Evolutionary conservation across 169 alveolate genomes (phyloP).

Genomic region (Eimeria necatrix): DNA sequence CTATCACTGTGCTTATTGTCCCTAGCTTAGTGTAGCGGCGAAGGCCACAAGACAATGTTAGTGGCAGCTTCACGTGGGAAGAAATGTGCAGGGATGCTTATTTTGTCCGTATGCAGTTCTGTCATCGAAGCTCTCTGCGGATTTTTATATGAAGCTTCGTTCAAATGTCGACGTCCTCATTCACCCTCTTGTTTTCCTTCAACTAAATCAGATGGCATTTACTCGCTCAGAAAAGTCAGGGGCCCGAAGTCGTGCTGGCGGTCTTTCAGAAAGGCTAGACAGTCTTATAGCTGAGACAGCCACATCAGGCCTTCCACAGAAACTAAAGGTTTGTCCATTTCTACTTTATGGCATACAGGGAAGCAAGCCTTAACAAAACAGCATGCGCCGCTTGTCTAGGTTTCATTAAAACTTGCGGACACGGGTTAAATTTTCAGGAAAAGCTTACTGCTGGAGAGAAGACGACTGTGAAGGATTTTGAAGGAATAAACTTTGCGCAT

Average conservation of each 20-base stretch:
- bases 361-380: not conserved
- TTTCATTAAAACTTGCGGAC: no score
- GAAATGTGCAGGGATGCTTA: not conserved
- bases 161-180: slow-evolving; percentile 7
- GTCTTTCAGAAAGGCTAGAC: slow-evolving; percentile 65
- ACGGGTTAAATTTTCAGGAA: slow-evolving; percentile 3
- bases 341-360: not conserved
- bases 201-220: slow-evolving; percentile 56
- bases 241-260: slow-evolving; percentile 59
- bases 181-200: slow-evolving; percentile 52
- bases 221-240: slow-evolving; percentile 62
- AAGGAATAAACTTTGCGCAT: slow-evolving; percentile 35
- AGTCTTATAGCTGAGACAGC: slow-evolving; percentile 34
- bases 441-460: slow-evolving; percentile 20
- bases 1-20: not conserved
- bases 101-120: slow-evolving; percentile 28
- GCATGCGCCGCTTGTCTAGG: no score
- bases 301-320: slow-evolving; percentile 65
- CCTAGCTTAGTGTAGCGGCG: not conserved
- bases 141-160: slow-evolving; percentile 26
- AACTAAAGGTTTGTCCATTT: slow-evolving; percentile 19
- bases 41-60: not conserved
- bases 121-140: slow-evolving; percentile 34
- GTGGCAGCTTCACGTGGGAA: not conserved
- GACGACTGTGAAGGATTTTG: slow-evolving; percentile 9